phyloP scores from a whole-genome alignment of 495 filamentous ascomycete species.

The Tetracladium marchalianum region DNA sequence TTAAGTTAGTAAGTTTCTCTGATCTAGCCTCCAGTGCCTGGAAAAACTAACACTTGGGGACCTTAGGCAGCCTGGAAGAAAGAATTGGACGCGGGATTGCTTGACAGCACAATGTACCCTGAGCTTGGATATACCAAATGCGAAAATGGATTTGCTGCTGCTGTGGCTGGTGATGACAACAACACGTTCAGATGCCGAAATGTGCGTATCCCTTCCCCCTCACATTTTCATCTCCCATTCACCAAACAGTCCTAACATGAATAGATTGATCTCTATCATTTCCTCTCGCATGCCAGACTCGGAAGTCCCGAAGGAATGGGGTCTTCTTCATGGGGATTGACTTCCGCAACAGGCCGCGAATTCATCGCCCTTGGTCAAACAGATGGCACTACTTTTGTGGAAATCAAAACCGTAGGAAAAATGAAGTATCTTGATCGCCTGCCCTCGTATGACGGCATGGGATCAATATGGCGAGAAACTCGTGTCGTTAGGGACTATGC shows the following conservation, averaged over 20 bases:
- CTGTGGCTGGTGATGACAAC: conserved; percentile 30
- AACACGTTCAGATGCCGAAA: conserved; percentile 43
- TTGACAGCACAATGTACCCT: background rate
- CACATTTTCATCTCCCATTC: too few relatives aligned
- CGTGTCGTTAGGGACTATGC: conserved; percentile 35
- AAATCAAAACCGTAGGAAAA: conserved; percentile 38
- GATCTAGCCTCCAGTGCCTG: too few relatives aligned
- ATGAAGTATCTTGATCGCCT: conserved; percentile 46
- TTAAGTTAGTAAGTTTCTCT: too few relatives aligned
- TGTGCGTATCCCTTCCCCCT: conserved; percentile 12
- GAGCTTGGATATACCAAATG: conserved; percentile 26
- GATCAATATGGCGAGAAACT: conserved; percentile 40
- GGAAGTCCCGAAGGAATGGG: conserved; percentile 24
- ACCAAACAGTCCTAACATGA: background rate
- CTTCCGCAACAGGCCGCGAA: conserved; percentile 42
- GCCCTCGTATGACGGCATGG: conserved; percentile 30
- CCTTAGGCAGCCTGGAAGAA: too few relatives aligned
- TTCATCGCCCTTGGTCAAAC: conserved; percentile 46
- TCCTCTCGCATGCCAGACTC: conserved; percentile 38
- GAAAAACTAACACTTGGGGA: too few relatives aligned
- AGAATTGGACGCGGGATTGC: too few relatives aligned
- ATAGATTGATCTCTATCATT: conserved; percentile 40
- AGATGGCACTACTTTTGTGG: conserved; percentile 49
- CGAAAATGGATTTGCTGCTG: conserved; percentile 34
- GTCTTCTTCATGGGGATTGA: conserved; percentile 37